Evolutionary conservation across 805 yeast species (phyloP), one percentile per base, ranked within the genome.

Genomic region (Torulaspora indica): DNA sequence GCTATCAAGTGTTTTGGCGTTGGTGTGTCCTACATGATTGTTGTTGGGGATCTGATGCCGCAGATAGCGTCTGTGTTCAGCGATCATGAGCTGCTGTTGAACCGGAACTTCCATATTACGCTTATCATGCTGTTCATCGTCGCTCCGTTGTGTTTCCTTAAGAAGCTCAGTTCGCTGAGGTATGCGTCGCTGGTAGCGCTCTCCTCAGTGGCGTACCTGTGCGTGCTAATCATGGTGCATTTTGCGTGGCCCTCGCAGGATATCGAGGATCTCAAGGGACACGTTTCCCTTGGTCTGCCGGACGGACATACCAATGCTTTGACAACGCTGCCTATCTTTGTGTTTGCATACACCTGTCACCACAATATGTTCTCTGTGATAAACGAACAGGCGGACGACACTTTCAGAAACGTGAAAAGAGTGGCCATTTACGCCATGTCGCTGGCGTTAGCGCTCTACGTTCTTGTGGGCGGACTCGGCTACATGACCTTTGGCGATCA

Each of bases 331-430:
- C 95, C 97, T n/a, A 85, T 90, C 51, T 81, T 89, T 54, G 91
- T 91, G 10, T 90, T 91, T 71, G 96, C 96, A 0, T 91, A 81
- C 66, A 91, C 98, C 0, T 93, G 97, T 57, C 97, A 91, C 60
- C 97, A 91, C 64, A 91, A 91, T 67, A 87, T 87, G 88, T 88
- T 87, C 57, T 79, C 95, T 1, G 77, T 90, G 43, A 77, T 89
- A 43, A 91, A 90, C 57, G 98, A 91, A 67, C 74, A 90, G 23
- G 66, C 63, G 24, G 79, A 79, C 52, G 75, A 74, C 48, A 68
- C 83, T 0, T 66, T 76, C n/a, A 47, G 58, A 5, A 69, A 67
- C 27, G 69, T 80, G 48, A 66, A 71, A 45, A 64, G 56, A 14
- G 72, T 86, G 30, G 75, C 82, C 17, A 47, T 63, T 14, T 50